Conservation (phyloP, 176 grass and related monocot genomes). For the Triticum monococcum region DNA sequence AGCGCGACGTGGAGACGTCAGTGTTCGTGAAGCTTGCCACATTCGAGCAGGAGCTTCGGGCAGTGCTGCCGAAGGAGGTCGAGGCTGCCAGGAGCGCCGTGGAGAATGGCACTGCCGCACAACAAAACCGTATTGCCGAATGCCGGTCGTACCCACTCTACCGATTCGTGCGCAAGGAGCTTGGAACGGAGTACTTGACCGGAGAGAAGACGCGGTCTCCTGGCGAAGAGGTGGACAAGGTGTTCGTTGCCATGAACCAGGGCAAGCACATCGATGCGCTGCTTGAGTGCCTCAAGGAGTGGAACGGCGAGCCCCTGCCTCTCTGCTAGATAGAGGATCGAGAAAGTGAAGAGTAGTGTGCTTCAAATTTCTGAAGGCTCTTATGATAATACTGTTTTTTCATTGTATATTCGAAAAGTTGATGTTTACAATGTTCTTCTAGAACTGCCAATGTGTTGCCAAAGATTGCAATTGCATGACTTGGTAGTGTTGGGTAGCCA, state of each 20-base stretch:
- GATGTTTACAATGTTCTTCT: too few species aligned
- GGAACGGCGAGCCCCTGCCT: constrained; percentile 66
- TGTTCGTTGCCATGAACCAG: constrained; percentile 58
- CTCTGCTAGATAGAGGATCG: constrained; percentile 34
- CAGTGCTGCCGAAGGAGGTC: constrained; percentile 48
- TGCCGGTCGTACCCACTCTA: constrained; percentile 70
- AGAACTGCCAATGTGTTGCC: too few species aligned
- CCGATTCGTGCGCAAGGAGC: constrained; percentile 60
- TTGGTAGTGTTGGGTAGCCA: too few species aligned
- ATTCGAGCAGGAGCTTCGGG: constrained; percentile 52
- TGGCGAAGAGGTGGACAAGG: constrained; percentile 66
- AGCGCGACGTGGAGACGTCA: constrained; percentile 43
- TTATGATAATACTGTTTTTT: background rate
- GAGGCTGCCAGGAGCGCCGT: constrained; percentile 48
- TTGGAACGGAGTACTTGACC: constrained; percentile 48
- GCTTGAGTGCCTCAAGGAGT: constrained; percentile 78
- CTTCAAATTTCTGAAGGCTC: background rate
- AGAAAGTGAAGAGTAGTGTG: background rate
- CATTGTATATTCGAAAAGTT: too few species aligned
- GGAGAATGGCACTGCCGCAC: constrained; percentile 33
- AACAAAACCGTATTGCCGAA: constrained; percentile 45
- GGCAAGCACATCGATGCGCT: constrained; percentile 58
- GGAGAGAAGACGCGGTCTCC: constrained; percentile 68
- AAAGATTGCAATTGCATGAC: too few species aligned
- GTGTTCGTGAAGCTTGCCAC: constrained; percentile 68